Conservation (phyloP, 495 filamentous ascomycete genomes). For the Aspergillus bertholletiae region DNA sequence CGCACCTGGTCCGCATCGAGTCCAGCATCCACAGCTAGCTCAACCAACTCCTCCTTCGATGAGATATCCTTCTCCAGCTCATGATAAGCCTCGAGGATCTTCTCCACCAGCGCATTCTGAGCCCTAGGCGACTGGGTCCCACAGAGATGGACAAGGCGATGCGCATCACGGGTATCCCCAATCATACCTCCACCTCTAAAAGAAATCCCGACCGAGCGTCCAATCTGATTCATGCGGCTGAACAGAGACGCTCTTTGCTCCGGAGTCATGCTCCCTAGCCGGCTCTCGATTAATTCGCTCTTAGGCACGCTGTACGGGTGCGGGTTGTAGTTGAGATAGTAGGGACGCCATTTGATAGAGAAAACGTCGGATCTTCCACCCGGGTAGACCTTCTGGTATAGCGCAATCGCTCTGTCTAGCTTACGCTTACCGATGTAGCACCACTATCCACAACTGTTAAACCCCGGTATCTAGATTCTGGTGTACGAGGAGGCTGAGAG, state of each 20-base stretch:
- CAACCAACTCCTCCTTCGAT: slow-evolving; percentile 1
- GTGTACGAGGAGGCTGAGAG: neutral
- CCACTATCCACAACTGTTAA: slow-evolving; percentile 14
- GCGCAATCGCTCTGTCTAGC: slow-evolving; percentile 54
- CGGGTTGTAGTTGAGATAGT: slow-evolving; percentile 52
- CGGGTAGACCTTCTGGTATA: slow-evolving; percentile 50
- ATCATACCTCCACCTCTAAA: slow-evolving; percentile 9
- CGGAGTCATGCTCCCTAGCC: slow-evolving; percentile 15
- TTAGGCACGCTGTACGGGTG: neutral
- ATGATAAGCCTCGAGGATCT: slow-evolving; percentile 10
- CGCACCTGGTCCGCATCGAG: slow-evolving; percentile 1
- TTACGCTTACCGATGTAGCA: slow-evolving; percentile 66
- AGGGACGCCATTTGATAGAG: slow-evolving; percentile 56
- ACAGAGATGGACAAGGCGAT: slow-evolving; percentile 9
- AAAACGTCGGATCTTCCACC: slow-evolving; percentile 52
- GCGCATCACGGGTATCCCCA: slow-evolving; percentile 9
- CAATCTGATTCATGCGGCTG: slow-evolving; percentile 8
- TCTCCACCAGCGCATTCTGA: slow-evolving; percentile 6
- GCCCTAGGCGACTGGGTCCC: slow-evolving; percentile 27
- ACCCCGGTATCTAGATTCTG: neutral
- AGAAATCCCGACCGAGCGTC: slow-evolving; percentile 5
- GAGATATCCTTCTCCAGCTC: slow-evolving; percentile 16
- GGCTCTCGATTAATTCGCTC: neutral
- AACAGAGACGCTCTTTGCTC: neutral
- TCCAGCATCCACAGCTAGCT: slow-evolving; percentile 5